Base-by-base conservation (phyloP, 1,139 yeast species). In the Debaryomycetaceae sp. region DNA sequence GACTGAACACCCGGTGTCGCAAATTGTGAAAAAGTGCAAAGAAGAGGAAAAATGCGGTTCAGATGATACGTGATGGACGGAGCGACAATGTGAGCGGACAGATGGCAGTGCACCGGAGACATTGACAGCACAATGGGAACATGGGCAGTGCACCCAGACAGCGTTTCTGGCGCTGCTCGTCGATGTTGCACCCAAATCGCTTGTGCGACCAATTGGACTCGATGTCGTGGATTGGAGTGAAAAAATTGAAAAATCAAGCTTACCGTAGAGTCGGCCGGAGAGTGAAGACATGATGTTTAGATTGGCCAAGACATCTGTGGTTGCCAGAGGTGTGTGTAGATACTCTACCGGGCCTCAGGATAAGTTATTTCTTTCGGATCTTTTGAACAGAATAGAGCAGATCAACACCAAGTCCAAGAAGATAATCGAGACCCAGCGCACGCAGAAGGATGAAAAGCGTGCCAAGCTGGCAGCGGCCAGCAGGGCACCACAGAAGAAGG, bases 311-410 rank as follows among this genome's bases (percentile, higher is more conserved):
- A 4, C 11, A 27, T 27, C 31, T 27, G 31, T 7, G 31, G 11
- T 27, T 8, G 31, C 31, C 31, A 27, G 31, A 27, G 31, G 31
- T 11, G 31, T 34, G 22, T 37, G 45, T 8, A 22, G 24, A 22
- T 43, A 43, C 34, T 40, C 42, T 8, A 43, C 45, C 9, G 45
- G 38, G 43, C 34, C 49, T 13, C 40, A 45, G 41, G 46, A 46
- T 24, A 41, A 56, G 39, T 53, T 54, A 45, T 56, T 64, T 49
- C 61, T 69, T 50, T 57, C 65, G 34, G 65, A 61, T 36, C 58
- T 70, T 49, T 64, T 70, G 59, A 63, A 63, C 46, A 57, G 72
- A 52, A 66, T 70, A 46, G 74, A 70, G 45, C 49, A 50, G 35
- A 65, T 67, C 46, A 62, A 66, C 27, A 45, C 58, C 45, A 59